Evolutionary conservation across 1,284 basidiomycete species (phyloP).

Genomic region (Leccinum fuscescens): DNA sequence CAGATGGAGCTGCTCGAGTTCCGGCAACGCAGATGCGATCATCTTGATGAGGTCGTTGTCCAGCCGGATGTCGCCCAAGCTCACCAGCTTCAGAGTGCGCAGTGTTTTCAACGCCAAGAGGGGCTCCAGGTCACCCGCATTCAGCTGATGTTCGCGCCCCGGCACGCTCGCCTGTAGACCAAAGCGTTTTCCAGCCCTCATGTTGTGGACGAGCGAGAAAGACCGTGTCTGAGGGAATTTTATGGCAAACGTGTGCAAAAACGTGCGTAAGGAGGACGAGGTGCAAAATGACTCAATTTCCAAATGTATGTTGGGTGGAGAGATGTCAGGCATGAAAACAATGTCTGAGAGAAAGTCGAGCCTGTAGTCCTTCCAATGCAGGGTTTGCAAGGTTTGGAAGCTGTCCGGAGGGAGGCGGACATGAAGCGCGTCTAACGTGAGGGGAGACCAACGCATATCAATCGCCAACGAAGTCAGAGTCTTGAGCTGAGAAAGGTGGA

Average conservation of each 20-base stretch:
- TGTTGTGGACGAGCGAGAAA: constrained; percentile 28
- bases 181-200: constrained; percentile 19
- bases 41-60: constrained; percentile 19
- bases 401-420: constrained; percentile 10
- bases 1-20: constrained; percentile 22
- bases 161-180: constrained; percentile 17
- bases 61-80: constrained; percentile 16
- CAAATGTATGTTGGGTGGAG: constrained; percentile 12
- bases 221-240: constrained; percentile 16
- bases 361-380: constrained; percentile 26
- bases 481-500: constrained; percentile 24
- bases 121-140: constrained; percentile 13
- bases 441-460: constrained; percentile 25
- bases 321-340: constrained; percentile 20
- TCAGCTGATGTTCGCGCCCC: constrained; percentile 18
- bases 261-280: constrained; percentile 15
- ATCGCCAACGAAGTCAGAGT: constrained; percentile 18
- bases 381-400: constrained; percentile 16
- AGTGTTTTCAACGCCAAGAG: constrained; percentile 16
- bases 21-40: constrained; percentile 15
- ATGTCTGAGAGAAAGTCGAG: constrained; percentile 18
- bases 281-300: constrained; percentile 27
- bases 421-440: constrained; percentile 15
- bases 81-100: constrained; percentile 14
- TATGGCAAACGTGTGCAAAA: constrained; percentile 13